Percentiles rank a stretch among this genome's conserved stretches.
Conservation (phyloP, 176 grass and related monocot genomes). For the Pontederia paniculata region DNA sequence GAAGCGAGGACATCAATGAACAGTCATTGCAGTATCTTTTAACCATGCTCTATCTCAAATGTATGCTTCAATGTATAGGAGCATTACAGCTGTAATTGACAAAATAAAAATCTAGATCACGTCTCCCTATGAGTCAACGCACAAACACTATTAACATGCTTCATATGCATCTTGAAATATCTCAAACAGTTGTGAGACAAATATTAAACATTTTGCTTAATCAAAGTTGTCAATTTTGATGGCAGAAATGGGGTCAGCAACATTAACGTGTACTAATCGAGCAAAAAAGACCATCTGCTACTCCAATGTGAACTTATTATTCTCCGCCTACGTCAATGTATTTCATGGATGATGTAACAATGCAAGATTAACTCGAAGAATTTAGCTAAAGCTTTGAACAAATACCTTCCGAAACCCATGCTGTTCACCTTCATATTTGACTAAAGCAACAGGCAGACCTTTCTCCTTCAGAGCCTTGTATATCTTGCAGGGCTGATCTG, state of each 20-base stretch:
- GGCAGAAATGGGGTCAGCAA: slow-evolving; percentile 61
- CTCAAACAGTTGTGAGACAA: too few relatives aligned
- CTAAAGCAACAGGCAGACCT: slow-evolving; percentile 80
- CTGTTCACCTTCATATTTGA: slow-evolving; percentile 94
- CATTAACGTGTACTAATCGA: slow-evolving; percentile 56
- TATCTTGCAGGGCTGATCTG: slow-evolving; percentile 66
- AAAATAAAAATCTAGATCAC: too few relatives aligned
- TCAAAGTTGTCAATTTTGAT: slow-evolving; percentile 91
- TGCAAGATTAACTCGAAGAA: neutral
- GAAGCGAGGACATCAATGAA: too few relatives aligned
- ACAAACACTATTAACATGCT: too few relatives aligned
- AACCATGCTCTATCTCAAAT: too few relatives aligned
- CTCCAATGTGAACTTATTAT: slow-evolving; percentile 92
- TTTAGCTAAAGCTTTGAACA: neutral
- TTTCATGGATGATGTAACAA: neutral
- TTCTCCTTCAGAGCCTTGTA: slow-evolving; percentile 75
- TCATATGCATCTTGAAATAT: too few relatives aligned
- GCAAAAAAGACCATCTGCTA: slow-evolving; percentile 88
- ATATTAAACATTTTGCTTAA: slow-evolving; percentile 14
- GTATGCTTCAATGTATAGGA: too few relatives aligned
- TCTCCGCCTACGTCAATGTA: slow-evolving; percentile 50
- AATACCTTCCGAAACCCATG: slow-evolving; percentile 81
- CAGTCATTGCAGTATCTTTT: too few relatives aligned
- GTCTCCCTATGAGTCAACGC: too few relatives aligned
- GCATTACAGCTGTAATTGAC: too few relatives aligned